Conservation (phyloP, 2,329 filamentous ascomycete genomes). For the Scytalidium sp. region DNA sequence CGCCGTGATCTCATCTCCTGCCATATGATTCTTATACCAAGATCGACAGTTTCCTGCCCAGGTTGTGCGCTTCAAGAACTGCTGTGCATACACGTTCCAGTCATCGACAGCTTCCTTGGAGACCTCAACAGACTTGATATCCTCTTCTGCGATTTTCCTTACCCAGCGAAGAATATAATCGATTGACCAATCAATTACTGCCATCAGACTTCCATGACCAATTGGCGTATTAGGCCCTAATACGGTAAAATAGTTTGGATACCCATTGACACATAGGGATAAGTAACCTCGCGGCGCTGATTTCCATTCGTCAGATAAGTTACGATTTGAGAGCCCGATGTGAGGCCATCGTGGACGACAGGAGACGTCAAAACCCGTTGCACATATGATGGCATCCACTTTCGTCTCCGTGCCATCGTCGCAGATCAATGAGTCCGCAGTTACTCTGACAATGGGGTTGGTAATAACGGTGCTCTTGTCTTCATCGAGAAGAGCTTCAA, state of each 20-base stretch:
- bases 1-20: conserved; percentile 42
- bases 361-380: no score
- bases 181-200: conserved; percentile 26
- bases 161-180: conserved; percentile 31
- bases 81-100: conserved; percentile 24
- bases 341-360: no score
- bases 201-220: conserved; percentile 20
- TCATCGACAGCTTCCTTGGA: conserved; percentile 30
- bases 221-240: conserved; percentile 21
- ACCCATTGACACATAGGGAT: no score
- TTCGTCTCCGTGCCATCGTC: no score
- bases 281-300: no score
- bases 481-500: conserved; percentile 37
- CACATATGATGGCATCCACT: no score
- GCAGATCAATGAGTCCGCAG: no score
- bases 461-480: no score
- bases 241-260: conserved; percentile 25
- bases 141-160: conserved; percentile 27
- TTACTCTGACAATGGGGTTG: no score
- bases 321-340: no score
- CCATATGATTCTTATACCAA: conserved; percentile 27
- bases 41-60: conserved; percentile 21
- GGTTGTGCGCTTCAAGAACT: conserved; percentile 23
- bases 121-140: conserved; percentile 31
- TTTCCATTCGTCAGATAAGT: no score